Percentiles rank a stretch among this genome's conserved stretches.
These are phyloP conservation scores for Exophiala sp. DNA, from an alignment of 2,329 filamentous ascomycete species.

Conservation along the genomic window DNA sequence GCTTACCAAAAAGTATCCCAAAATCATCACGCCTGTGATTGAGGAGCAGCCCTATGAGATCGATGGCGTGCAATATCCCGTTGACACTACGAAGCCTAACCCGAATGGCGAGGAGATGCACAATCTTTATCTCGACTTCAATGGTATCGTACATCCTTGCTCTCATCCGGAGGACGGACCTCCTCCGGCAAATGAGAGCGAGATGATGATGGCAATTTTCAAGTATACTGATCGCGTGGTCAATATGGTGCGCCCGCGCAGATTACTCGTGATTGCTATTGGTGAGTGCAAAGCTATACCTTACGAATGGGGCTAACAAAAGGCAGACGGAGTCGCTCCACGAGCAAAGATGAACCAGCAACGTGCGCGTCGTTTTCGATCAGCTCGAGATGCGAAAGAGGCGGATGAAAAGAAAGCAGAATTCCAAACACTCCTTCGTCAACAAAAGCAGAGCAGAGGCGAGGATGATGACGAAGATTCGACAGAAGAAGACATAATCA, in stretches of 20 bases:
- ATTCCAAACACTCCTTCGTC: conserved; percentile 76
- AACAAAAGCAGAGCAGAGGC: conserved; percentile 62
- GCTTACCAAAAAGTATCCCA: conserved; percentile 95
- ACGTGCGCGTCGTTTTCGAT: conserved; percentile 88
- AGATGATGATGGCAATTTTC: conserved; percentile 99
- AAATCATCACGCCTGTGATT: conserved; percentile 87
- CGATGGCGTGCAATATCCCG: conserved; percentile 78
- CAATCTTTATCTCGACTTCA: conserved; percentile 98
- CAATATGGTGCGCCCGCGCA: conserved; percentile 96
- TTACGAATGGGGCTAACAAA: conserved; percentile 1
- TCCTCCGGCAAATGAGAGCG: conserved; percentile 87
- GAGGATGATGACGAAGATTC: conserved; percentile 57
- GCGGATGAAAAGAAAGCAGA: conserved; percentile 90
- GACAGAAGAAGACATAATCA: conserved; percentile 55
- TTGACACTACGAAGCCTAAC: conserved; percentile 80
- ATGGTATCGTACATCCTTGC: conserved; percentile 98
- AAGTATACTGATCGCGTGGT: conserved; percentile 98
- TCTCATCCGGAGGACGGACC: conserved; percentile 94
- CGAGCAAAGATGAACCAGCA: conserved; percentile 99
- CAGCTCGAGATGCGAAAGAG: conserved; percentile 89
- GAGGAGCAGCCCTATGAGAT: conserved; percentile 80
- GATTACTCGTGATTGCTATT: conserved; percentile 95
- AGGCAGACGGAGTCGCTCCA: conserved; percentile 84
- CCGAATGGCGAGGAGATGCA: conserved; percentile 98
- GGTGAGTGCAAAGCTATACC: conserved; percentile 52